These are phyloP conservation scores for Dictyostelium intermedium DNA, from an alignment of 78 protist species.

Conservation along the genomic window DNA sequence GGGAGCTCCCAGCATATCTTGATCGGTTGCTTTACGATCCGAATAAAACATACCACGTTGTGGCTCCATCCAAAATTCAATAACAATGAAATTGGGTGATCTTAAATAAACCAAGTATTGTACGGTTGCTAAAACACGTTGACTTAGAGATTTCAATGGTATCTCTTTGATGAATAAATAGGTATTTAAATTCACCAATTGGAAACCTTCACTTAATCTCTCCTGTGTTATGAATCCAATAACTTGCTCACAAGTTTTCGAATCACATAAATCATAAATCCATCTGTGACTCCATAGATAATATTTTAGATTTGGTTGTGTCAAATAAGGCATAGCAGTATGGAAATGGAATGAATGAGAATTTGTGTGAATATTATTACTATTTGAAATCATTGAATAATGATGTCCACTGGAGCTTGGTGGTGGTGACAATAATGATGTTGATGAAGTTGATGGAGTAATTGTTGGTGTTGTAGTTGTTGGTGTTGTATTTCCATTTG, in stretches of 20 bases:
- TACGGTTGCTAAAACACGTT: neutral
- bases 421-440: neutral
- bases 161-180: constrained; percentile 56
- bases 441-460: neutral
- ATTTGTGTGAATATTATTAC: constrained; percentile 15
- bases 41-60: constrained; percentile 56
- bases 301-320: constrained; percentile 35
- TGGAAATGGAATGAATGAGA: constrained; percentile 61
- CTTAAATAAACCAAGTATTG: constrained; percentile 56
- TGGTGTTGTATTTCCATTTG: neutral
- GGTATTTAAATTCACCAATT: constrained; percentile 41
- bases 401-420: neutral
- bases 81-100: constrained; percentile 49
- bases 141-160: constrained; percentile 1
- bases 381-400: constrained; percentile 12
- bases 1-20: neutral
- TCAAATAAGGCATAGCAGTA: constrained; percentile 21
- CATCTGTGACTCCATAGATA: constrained; percentile 60
- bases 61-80: constrained; percentile 79
- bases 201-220: constrained; percentile 62
- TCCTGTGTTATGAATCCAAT: constrained; percentile 57
- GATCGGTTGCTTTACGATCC: neutral
- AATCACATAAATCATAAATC: constrained; percentile 61
- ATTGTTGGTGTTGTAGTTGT: neutral
- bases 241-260: constrained; percentile 41